phyloP scores from a whole-genome alignment of 176 grass and related monocot species.

The Bromus sterilis region DNA sequence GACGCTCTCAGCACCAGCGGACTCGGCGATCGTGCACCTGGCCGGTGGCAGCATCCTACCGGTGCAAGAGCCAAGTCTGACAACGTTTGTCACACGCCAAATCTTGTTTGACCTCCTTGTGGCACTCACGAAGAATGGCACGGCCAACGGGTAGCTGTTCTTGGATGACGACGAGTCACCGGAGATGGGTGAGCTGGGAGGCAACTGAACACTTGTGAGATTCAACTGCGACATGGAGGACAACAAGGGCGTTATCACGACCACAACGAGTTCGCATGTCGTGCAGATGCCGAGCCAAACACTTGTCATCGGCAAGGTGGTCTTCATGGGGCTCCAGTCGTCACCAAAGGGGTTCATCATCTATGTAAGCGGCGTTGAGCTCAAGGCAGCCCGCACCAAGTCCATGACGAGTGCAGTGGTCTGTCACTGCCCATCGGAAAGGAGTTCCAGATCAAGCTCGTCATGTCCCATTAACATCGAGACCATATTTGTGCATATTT shows the following conservation, averaged over 20 bases:
- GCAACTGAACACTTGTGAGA: no score
- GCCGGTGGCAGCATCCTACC: slow-evolving; percentile 47
- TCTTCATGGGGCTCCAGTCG: slow-evolving; percentile 43
- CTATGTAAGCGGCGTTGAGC: slow-evolving; percentile 18
- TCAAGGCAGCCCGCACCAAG: not conserved
- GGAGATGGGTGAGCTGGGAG: slow-evolving; percentile 42
- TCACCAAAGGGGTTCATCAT: not conserved
- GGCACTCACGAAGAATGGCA: no score
- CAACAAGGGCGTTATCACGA: not conserved
- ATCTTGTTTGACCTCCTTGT: slow-evolving; percentile 53
- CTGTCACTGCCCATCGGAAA: slow-evolving; percentile 37
- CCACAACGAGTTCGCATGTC: slow-evolving; percentile 51
- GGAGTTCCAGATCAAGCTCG: slow-evolving; percentile 56
- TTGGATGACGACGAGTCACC: slow-evolving; percentile 61
- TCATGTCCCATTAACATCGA: not conserved
- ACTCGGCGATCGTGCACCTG: slow-evolving; percentile 63
- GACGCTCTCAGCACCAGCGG: slow-evolving; percentile 41
- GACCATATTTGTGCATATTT: not conserved
- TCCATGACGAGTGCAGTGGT: slow-evolving; percentile 6
- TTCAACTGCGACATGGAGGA: not conserved
- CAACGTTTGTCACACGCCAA: slow-evolving; percentile 24
- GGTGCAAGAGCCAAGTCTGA: slow-evolving; percentile 40
- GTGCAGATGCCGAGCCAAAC: slow-evolving; percentile 20
- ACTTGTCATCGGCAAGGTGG: slow-evolving; percentile 46
- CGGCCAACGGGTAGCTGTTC: slow-evolving; percentile 45